Evolutionary conservation across 176 grass and related monocot genomes (phyloP), one percentile per base, ranked within the genome.

Genomic region (Avena atlantica): DNA sequence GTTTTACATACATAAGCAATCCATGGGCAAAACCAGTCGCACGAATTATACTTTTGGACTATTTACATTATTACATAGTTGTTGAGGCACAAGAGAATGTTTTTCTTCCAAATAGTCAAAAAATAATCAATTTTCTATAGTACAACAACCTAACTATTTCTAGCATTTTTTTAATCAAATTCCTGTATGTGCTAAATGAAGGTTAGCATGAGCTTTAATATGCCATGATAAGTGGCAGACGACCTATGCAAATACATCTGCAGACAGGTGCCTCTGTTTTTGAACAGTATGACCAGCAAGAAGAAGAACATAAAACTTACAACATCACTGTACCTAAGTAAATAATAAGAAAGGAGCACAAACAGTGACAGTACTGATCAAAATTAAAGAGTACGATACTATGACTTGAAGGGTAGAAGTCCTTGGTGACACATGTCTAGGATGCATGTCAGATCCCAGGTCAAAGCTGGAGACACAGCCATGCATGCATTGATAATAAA

Each of bases 391-490:
- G 61, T 11, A 64, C 58, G 9, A 64, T 25, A 64, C 23, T 64
- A 25, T 27, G 61, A 64, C 4, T 25, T 64, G 61, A 55, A 55
- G 52, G 52, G 15, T 55, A 17, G 52, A 57, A 57, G 77, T 45
- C 49, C 81, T 64, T 74, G 49, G 58, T 15, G 78, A 77, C 34
- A 45, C 62, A 70, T 86, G 89, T 92, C 70, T 92, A 84, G 70
- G 12, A 62, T 63, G 60, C 21, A 94, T 87, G 81, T 86, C 76
- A 89, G 79, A 82, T 84, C 55, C 25, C 24, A 78, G 80, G 87
- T 88, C 87, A 94, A 94, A 93, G 88, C 78, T 87, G 86, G 77
- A 87, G 82, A 77, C 55, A 87, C 81, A 92, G 72, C 50, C 60
- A 63, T 63, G 60, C 88, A 83, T 84, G 88, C 89, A 90, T 83